Evolutionary conservation across 805 yeast species (phyloP), one percentile per base, ranked within the genome.

Genomic region (Priceomyces medius): DNA sequence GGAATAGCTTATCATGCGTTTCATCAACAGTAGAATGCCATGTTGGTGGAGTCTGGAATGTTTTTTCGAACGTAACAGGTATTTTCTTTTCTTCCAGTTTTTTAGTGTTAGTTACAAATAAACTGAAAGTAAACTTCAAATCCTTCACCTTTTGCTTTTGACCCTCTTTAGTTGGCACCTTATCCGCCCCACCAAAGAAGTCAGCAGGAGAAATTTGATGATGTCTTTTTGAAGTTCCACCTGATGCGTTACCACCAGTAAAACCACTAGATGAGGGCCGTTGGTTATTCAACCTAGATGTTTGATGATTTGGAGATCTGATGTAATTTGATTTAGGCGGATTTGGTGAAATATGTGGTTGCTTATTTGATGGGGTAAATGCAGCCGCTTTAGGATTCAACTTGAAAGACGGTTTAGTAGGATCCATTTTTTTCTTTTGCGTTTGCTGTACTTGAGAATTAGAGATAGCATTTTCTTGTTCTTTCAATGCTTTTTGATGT

Each of bases 31-130:
- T 79, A 36, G 74, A 64, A 17, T 73, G 70, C 95, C 95, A 86
- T 0, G 90, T 83, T 38, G 95, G 95, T 7, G 87, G 82, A 0
- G 91, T 83, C 31, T 72, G 71, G 58, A 76, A 87, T 5, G 93
- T 81, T 51, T 71, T 79, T 49, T 82, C 89, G 45, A 82, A 68
- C 3, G 51, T 48, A 6, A 61, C 50, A 10, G 64, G 59, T 3
- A 55, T 43, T 2, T 48, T 42, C 14, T 47, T 53, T 23, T 38
- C 56, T 35, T 41, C 54, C 38, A 53, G 55, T 44, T 45, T 59
- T 50, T 46, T 61, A 41, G 72, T 72, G 3, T 79, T 69, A 20
- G 75, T 71, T 13, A 69, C 48, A 46, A 83, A 76, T 48, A 82
- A 63, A 55, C 74, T 80, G 62, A 83, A 83, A 33, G 71, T 59